Evolutionary conservation across 108 stramenopile genomes (phyloP).

Genomic region (Cafeteria roenbergensis): DNA sequence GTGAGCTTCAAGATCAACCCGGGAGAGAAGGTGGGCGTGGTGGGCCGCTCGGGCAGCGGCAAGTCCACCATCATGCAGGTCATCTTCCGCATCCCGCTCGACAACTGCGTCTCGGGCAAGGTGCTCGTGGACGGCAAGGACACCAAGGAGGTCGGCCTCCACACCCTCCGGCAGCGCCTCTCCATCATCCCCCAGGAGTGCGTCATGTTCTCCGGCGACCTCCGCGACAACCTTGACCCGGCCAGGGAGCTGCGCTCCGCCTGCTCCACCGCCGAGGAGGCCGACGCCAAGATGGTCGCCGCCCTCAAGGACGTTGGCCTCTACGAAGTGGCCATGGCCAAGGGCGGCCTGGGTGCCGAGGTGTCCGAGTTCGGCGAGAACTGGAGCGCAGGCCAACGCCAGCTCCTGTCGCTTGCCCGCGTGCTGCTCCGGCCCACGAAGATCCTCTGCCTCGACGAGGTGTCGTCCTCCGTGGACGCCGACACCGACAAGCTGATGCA

Average conservation of each 20-base stretch:
- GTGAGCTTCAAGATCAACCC: constrained; percentile 59
- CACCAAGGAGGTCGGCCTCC: constrained; percentile 51
- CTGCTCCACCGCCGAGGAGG: not conserved
- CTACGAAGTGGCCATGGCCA: constrained; percentile 28
- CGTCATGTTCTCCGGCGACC: constrained; percentile 72
- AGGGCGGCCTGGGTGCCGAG: constrained; percentile 43
- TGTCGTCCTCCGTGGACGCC: constrained; percentile 69
- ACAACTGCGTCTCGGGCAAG: constrained; percentile 46
- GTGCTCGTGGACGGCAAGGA: constrained; percentile 80
- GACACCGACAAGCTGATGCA: constrained; percentile 80
- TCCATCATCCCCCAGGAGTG: constrained; percentile 91
- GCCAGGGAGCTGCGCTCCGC: constrained; percentile 37
- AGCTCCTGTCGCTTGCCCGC: constrained; percentile 82
- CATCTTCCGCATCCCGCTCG: constrained; percentile 66
- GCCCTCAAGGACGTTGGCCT: not conserved
- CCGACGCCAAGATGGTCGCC: not conserved
- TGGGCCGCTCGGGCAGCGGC: constrained; percentile 62
- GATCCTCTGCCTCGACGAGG: constrained; percentile 83
- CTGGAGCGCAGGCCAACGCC: constrained; percentile 81
- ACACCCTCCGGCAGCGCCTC: constrained; percentile 55
- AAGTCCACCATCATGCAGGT: constrained; percentile 68
- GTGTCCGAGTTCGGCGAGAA: constrained; percentile 76
- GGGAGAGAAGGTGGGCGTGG: constrained; percentile 70
- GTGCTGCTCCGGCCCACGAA: constrained; percentile 55
- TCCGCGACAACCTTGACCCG: constrained; percentile 80